Percentiles rank a stretch among this genome's conserved stretches.
Conservation (phyloP, 352 stramenopile genomes). For the Blastocystis sp. region DNA sequence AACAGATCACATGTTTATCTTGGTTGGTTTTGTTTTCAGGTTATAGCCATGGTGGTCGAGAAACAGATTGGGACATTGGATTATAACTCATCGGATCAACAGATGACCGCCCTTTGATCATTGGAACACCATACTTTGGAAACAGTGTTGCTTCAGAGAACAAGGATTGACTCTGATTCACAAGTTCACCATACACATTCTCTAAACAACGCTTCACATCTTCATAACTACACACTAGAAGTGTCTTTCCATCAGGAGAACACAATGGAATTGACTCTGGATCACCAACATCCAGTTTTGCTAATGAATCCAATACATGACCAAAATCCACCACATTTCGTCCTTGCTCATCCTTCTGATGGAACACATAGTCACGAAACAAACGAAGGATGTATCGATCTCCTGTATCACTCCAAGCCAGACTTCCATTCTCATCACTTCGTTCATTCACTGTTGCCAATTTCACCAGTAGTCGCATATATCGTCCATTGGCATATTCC, state of each 20-base stretch:
- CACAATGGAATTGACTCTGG: slow-evolving; percentile 76
- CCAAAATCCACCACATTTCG: slow-evolving; percentile 78
- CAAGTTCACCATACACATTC: slow-evolving; percentile 71
- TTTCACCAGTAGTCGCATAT: slow-evolving; percentile 72
- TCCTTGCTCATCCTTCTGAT: slow-evolving; percentile 76
- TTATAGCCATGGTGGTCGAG: too few species aligned
- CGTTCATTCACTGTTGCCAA: slow-evolving; percentile 74
- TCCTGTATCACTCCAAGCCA: slow-evolving; percentile 76
- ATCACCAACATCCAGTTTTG: slow-evolving; percentile 77
- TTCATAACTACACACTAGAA: slow-evolving; percentile 77
- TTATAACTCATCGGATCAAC: too few species aligned
- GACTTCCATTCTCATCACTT: slow-evolving; percentile 67
- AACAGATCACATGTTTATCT: background rate
- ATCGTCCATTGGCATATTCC: slow-evolving; percentile 76
- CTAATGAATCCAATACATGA: slow-evolving; percentile 76
- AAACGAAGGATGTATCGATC: slow-evolving; percentile 77
- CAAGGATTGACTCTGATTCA: background rate
- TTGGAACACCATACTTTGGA: too few species aligned
- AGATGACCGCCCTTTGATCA: too few species aligned
- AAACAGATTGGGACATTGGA: too few species aligned
- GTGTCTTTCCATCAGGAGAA: slow-evolving; percentile 74
- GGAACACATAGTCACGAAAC: slow-evolving; percentile 82
- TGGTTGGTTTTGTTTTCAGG: slow-evolving; percentile 20
- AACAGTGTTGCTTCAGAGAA: too few species aligned
- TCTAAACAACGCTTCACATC: slow-evolving; percentile 73